phyloP scores from a whole-genome alignment of 345 rosid genomes.

The Euphorbia peplus region DNA sequence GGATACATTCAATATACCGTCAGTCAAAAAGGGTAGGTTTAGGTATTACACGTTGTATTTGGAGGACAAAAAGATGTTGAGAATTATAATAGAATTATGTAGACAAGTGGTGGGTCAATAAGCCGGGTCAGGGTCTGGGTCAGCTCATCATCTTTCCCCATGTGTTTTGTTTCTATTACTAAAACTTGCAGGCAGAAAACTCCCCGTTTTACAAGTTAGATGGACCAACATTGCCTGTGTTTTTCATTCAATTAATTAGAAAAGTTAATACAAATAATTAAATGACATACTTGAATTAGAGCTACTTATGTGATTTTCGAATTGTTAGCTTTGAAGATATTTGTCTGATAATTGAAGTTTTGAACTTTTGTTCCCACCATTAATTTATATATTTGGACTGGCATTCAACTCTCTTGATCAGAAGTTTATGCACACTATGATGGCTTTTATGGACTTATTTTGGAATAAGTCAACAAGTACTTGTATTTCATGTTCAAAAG shows the following conservation, averaged over 20 bases:
- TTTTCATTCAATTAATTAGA: background rate
- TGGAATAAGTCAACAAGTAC: background rate
- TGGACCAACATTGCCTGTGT: background rate
- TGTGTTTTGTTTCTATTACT: background rate
- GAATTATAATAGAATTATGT: conserved; percentile 11
- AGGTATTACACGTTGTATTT: no score
- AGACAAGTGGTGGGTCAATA: conserved; percentile 18
- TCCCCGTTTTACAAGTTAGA: conserved; percentile 1
- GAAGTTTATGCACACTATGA: background rate
- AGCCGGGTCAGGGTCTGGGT: background rate
- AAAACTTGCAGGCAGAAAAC: conserved; percentile 2
- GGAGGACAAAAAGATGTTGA: conserved; percentile 1
- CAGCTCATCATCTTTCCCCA: background rate
- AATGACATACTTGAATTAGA: no score
- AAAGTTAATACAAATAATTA: background rate
- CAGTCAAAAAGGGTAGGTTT: background rate
- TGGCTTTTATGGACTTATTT: background rate
- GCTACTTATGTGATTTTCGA: no score
- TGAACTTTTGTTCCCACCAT: background rate
- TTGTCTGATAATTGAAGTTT: background rate
- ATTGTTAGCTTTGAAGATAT: no score
- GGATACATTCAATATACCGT: background rate
- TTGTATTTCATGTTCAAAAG: background rate
- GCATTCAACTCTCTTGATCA: background rate
- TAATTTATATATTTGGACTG: background rate